Conservation (phyloP, 331 rosid species). For the Pyracantha coccinea region DNA sequence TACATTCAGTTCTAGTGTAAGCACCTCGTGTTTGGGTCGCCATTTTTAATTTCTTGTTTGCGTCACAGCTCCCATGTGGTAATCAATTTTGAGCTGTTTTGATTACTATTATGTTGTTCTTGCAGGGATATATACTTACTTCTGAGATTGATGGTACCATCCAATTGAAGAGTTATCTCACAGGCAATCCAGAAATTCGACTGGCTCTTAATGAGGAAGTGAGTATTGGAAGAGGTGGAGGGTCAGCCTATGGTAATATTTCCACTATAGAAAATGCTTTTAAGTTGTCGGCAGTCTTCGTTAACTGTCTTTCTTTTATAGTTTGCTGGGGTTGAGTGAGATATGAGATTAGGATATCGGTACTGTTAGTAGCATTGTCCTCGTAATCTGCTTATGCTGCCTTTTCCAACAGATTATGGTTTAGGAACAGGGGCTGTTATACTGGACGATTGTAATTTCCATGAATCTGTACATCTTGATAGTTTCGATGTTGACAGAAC, state of each 20-base stretch:
- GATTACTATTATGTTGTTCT: slow-evolving; percentile 14
- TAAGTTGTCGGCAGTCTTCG: slow-evolving; percentile 3
- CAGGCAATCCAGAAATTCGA: slow-evolving; percentile 94
- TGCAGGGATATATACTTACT: slow-evolving; percentile 83
- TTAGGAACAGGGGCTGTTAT: slow-evolving; percentile 55
- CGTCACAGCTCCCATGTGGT: not conserved
- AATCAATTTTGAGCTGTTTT: not conserved
- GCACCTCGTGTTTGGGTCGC: slow-evolving; percentile 12
- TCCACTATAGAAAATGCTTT: not conserved
- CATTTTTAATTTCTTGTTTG: not conserved
- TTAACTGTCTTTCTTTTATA: slow-evolving; percentile 9
- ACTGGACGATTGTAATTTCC: slow-evolving; percentile 93
- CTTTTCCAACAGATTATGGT: slow-evolving; percentile 53
- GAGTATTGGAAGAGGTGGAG: slow-evolving; percentile 72
- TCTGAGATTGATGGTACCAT: slow-evolving; percentile 97
- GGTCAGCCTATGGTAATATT: slow-evolving; percentile 32
- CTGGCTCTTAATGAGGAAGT: slow-evolving; percentile 89
- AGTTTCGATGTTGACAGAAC: slow-evolving; percentile 73
- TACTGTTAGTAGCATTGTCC: slow-evolving; percentile 5
- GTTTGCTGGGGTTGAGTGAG: not conserved
- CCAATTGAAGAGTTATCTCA: slow-evolving; percentile 95
- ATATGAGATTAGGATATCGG: not conserved
- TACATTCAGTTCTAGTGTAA: slow-evolving; percentile 91
- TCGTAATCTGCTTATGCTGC: slow-evolving; percentile 9
- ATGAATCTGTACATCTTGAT: slow-evolving; percentile 89